phyloP scores from a whole-genome alignment of 139 green algal genomes.

The Pleodorina starrii region DNA sequence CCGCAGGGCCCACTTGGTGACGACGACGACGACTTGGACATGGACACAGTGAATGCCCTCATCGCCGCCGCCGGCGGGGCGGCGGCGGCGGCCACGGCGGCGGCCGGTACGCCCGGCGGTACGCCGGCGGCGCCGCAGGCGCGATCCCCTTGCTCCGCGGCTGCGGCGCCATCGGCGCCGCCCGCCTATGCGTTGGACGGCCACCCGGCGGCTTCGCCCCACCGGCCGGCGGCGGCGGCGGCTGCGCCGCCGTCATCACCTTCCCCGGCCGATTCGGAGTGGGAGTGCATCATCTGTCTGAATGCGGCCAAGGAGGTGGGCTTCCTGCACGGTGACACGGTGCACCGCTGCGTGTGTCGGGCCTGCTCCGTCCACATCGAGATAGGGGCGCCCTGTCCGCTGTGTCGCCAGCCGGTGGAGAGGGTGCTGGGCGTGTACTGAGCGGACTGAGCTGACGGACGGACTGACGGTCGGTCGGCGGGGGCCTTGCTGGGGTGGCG shows the following conservation, averaged over 20 bases:
- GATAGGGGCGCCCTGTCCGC: constrained; percentile 39
- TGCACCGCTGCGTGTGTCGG: constrained; percentile 62
- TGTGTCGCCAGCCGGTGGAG: constrained; percentile 56
- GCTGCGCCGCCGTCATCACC: too few species aligned
- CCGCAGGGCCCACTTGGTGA: background rate
- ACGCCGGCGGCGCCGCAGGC: background rate
- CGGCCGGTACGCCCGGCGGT: background rate
- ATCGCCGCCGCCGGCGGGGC: background rate
- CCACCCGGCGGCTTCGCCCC: background rate
- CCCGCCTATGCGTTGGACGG: background rate
- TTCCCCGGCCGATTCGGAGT: constrained; percentile 17
- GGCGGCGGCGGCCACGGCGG: background rate
- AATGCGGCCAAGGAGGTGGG: constrained; percentile 42
- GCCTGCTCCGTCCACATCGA: background rate
- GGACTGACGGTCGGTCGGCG: too few species aligned
- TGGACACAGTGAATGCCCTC: background rate
- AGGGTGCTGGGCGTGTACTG: constrained; percentile 57
- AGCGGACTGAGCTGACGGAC: too few species aligned
- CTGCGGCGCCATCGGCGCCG: background rate
- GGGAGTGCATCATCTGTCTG: constrained; percentile 61
- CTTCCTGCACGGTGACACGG: constrained; percentile 57
- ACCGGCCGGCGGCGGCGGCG: background rate
- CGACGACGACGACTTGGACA: background rate
- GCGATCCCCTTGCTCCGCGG: background rate
- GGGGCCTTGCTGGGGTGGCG: too few species aligned